Evolutionary conservation across 139 green algal species (phyloP), one percentile per base, ranked within the genome.

Genomic region (Chlorella sp.): DNA sequence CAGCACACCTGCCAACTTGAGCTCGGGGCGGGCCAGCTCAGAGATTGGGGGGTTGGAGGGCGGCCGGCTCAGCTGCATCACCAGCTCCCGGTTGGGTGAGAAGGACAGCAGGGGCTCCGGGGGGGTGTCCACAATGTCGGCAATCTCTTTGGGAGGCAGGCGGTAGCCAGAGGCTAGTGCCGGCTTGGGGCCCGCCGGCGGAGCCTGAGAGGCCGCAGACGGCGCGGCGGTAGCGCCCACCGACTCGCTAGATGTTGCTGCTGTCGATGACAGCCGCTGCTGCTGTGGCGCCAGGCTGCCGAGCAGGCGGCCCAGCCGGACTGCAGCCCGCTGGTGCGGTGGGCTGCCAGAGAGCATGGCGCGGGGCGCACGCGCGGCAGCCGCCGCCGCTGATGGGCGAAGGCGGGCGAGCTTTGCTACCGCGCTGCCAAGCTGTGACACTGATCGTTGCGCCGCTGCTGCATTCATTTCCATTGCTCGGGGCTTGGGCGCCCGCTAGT

Each of bases 21-120:
- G 93, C 92, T 99, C 98, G 14, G 96, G 95, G 21, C 96, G 89
- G 0, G 96, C 94, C 83, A 99, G 95, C 81, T 99, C 97, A 37
- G 90, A 92, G 71, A 99, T 96, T 48, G 98, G 96, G 11, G 98
- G 97, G 68, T 98, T 92, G 3, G 95, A 87, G 5, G 96, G 94
- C 15, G 97, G 97, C 18, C 96, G 91, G 39, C 92, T 88, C 57
- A 99, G 86, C 87, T 98, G 95, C 81, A 99, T 93, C 85, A 99
- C 93, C 91, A 95, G 87, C 36, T 92, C 95, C 0, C 97, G 87
- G 86, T 98, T 92, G n/a, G 98, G 98, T 14, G 96, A 98, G 91
- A 99, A 98, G 18, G 95, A 96, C 22, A 99, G 93, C 28, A 91
- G 86, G 4, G 98, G 98, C 83, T 97, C 94, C 0, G 94, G 86